Evolutionary conservation across 2,329 filamentous ascomycete species (phyloP).

Genomic region (Zasmidium angulare): DNA sequence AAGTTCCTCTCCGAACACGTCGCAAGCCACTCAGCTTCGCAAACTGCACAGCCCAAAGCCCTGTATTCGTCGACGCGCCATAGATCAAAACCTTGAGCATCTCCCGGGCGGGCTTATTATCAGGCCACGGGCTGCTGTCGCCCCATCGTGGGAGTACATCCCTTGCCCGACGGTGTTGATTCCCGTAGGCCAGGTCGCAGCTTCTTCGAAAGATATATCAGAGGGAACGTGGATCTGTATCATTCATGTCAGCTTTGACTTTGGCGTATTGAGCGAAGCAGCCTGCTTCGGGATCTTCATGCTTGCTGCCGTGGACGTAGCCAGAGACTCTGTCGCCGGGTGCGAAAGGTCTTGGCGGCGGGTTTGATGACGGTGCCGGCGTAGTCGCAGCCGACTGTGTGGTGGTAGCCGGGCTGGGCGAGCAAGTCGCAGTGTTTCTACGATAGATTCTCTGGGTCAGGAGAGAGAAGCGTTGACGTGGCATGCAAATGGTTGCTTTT

Average conservation of each 20-base stretch:
- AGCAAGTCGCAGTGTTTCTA: slow-evolving; percentile 45
- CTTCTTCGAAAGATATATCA: slow-evolving; percentile 51
- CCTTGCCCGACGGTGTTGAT: slow-evolving; percentile 52
- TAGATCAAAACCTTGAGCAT: slow-evolving; percentile 8
- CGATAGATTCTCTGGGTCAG: too few relatives aligned
- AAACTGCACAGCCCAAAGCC: slow-evolving; percentile 50
- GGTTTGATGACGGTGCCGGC: slow-evolving; percentile 51
- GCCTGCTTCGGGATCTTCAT: slow-evolving; percentile 38
- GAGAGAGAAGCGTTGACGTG: too few relatives aligned
- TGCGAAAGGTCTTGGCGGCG: slow-evolving; percentile 46
- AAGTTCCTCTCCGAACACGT: slow-evolving; percentile 50
- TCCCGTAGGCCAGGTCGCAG: slow-evolving; percentile 53
- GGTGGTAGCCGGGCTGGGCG: slow-evolving; percentile 34
- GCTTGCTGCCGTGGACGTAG: slow-evolving; percentile 45
- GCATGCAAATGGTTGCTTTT: not conserved
- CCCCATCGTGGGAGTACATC: slow-evolving; percentile 37
- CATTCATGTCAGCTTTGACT: slow-evolving; percentile 52
- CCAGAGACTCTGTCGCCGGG: slow-evolving; percentile 53
- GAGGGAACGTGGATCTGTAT: slow-evolving; percentile 49
- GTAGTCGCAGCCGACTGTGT: slow-evolving; percentile 54
- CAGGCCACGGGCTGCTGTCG: too few relatives aligned
- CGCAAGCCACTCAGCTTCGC: slow-evolving; percentile 43
- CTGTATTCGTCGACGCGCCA: slow-evolving; percentile 50
- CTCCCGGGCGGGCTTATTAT: too few relatives aligned
- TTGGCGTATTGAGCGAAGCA: slow-evolving; percentile 55